Evolutionary conservation across 805 yeast species (phyloP).

Genomic region (Ogataea wickerhamii): DNA sequence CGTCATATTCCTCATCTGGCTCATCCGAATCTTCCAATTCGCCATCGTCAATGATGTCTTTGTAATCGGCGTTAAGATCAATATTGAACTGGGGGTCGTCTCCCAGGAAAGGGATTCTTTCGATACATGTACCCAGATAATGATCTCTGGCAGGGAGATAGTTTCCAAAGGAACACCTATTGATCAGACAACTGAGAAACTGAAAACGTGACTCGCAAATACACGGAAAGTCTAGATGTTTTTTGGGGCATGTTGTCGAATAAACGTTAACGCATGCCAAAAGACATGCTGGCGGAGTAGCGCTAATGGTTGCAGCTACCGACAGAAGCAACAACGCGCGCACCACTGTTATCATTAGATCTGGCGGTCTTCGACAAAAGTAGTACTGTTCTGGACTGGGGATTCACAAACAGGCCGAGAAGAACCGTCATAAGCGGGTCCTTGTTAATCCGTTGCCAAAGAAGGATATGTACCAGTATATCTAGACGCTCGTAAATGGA

Average conservation of each 20-base stretch:
- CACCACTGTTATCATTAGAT: background rate
- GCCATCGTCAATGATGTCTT: slow-evolving; percentile 1
- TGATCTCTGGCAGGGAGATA: slow-evolving; percentile 48
- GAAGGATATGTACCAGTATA: no score
- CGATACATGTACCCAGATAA: slow-evolving; percentile 45
- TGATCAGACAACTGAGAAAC: slow-evolving; percentile 38
- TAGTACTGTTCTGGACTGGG: no score
- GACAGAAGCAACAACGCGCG: background rate
- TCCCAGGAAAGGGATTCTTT: slow-evolving; percentile 28
- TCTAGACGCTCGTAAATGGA: no score
- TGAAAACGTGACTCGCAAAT: slow-evolving; percentile 30
- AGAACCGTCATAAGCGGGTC: no score
- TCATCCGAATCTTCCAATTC: slow-evolving; percentile 3
- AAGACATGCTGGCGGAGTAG: slow-evolving; percentile 28
- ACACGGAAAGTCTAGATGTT: slow-evolving; percentile 31
- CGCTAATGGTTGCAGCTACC: slow-evolving; percentile 1
- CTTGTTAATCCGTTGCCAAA: no score
- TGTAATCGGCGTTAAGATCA: slow-evolving; percentile 7
- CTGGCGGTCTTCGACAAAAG: no score
- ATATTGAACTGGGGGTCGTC: slow-evolving; percentile 23
- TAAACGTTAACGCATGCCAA: slow-evolving; percentile 20
- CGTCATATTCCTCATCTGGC: slow-evolving; percentile 4
- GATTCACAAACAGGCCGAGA: no score
- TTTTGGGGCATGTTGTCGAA: slow-evolving; percentile 19
- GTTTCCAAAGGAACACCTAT: slow-evolving; percentile 40